Base-by-base conservation (phyloP, 2,329 filamentous ascomycete species). In the Trichoderma sp. region DNA sequence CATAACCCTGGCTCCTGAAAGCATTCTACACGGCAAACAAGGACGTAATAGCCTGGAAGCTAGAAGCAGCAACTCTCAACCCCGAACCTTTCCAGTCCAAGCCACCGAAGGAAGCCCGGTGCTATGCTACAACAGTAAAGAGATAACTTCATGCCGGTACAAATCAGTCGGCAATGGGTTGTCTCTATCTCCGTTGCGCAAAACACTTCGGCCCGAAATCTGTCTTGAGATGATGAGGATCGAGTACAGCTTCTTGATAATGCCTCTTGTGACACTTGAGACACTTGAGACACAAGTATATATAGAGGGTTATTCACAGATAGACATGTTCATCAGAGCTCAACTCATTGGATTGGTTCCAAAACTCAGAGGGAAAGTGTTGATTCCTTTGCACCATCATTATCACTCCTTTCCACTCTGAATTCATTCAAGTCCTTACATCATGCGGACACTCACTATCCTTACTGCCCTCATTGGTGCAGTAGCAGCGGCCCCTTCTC, bases 81-180 rank as follows among this genome's bases (percentile, higher is more conserved):
- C 28, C 7, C 6, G n/a, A 20, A 53, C 39, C 28, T 50, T 50
- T 34, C 32, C 26, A 65, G 8, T 20, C 30, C 39, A 50, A 65
- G 39, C n/a, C 39, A 47, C 62, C 62, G 62, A 65, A 65, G 62
- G 62, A 65, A 65, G 62, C 28, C 62, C 62, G 62, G 6, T 65
- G 47, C 62, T 50, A 65, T 65, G 17, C 62, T 65, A 32, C 20
- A 65, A 65, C 17, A 11, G 62, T 65, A 65, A 65, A 65, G 39
- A 32, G 43, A 65, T 50, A 23, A 6, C 47, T 20, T 65, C 39
- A 53, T 65, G 17, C 23, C 62, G 12, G 47, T 20, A 65, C 39
- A 53, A 32, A 17, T 4, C 30, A 28, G 62, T 65, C 50, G 34
- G 23, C 23, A 58, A 6, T 28, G n/a, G n/a, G 26, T 12, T 58